Base-by-base conservation (phyloP, 805 yeast genomes). In the Nakazawaea ishiwadae region DNA sequence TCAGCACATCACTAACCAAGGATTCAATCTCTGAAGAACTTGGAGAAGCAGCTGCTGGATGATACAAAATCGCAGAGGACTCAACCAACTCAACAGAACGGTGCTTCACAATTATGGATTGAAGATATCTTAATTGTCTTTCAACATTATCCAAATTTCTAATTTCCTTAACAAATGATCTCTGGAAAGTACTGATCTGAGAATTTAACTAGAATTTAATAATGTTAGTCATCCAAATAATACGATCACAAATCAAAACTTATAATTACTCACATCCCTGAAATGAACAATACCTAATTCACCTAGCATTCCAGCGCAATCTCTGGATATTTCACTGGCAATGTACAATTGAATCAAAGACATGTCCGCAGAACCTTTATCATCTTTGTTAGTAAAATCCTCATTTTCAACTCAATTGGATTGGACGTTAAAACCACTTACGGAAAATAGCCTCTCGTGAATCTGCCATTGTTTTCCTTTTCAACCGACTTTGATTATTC, bases 291-390 rank as follows among this genome's bases (percentile, higher is more conserved):
- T 62, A 30, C 89, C 87, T 53, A 82, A 66, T 50, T 81, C 83
- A 5, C 96, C 96, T 17, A 88, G 66, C 28, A 84, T 73, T 48
- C 83, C 74, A 14, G 84, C 79, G 15, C 84, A 74, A 46, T 84
- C 91, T 48, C 95, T 68, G 12, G 90, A 74, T 32, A 81, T 77
- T 62, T 88, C 96, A 30, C 81, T 78, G n/a, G 96, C 88, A 45
- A 88, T 77, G 60, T 83, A 86, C 51, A 88, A 67, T 67, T 93
- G 96, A 40, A 91, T 85, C 54, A 90, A 75, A 35, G 95, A 79
- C 98, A 93, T 95, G 56, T 86, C 95, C 81, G 98, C 98, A 44
- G 98, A 90, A 71, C 96, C 71, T 66, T 27, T 30, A 44, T 12
- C 20, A n/a, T 15, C 14, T 14, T 21, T 32, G 39, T 32, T 21